phyloP scores from a whole-genome alignment of 2,329 filamentous ascomycete species.

The Cytospora piceae region DNA sequence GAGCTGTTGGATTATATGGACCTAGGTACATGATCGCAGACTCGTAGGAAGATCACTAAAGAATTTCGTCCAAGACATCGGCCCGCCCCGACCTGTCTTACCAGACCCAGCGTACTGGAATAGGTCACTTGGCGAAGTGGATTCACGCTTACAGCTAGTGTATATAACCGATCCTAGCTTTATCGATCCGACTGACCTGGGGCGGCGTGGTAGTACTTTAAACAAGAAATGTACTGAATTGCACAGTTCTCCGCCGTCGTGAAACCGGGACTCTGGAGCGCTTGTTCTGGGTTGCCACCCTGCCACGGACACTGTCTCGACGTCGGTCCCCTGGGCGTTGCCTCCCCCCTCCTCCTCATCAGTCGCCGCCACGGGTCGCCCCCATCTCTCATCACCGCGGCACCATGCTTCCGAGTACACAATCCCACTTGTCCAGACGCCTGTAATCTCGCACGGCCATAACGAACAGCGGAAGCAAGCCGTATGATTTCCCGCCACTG shows the following conservation, averaged over 20 bases:
- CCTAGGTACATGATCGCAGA: not conserved
- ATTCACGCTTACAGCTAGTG: not conserved
- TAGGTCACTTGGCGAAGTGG: not conserved
- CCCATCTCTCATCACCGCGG: not conserved
- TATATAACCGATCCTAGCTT: not conserved
- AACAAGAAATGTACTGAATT: too few species aligned
- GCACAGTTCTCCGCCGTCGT: too few species aligned
- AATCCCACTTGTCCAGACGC: not conserved
- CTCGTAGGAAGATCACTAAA: not conserved
- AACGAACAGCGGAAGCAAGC: not conserved
- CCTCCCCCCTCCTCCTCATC: too few species aligned
- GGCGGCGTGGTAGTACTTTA: too few species aligned
- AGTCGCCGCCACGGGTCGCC: not conserved
- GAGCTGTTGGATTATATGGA: too few species aligned
- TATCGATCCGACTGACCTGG: too few species aligned
- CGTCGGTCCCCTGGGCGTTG: too few species aligned
- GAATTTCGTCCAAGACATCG: not conserved
- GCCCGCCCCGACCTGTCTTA: not conserved
- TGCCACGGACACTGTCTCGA: too few species aligned
- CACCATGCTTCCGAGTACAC: not conserved
- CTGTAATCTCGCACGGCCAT: constrained; percentile 2
- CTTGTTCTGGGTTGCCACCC: too few species aligned
- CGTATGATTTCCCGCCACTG: not conserved
- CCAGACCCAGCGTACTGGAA: not conserved
- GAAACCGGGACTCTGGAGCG: too few species aligned